phyloP scores from a whole-genome alignment of 345 rosid genomes.

The Geranium rotundifolium region DNA sequence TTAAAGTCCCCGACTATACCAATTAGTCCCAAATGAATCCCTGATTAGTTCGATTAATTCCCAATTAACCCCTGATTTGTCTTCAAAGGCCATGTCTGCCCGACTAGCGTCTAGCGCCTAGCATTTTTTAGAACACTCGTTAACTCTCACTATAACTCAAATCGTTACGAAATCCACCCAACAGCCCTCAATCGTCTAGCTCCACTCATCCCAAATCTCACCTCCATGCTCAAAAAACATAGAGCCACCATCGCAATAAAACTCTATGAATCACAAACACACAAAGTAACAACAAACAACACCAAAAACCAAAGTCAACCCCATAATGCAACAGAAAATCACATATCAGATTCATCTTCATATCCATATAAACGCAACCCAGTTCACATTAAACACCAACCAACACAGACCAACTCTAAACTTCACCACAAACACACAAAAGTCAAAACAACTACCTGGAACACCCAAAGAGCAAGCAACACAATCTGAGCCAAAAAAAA shows the following conservation, averaged over 20 bases:
- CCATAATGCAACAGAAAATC: not conserved
- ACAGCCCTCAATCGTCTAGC: not conserved
- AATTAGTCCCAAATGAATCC: too few relatives aligned
- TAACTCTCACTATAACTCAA: too few relatives aligned
- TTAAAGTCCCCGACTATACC: too few relatives aligned
- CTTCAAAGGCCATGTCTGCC: too few relatives aligned
- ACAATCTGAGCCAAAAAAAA: not conserved
- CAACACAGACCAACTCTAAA: not conserved
- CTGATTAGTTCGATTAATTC: too few relatives aligned
- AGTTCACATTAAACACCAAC: not conserved
- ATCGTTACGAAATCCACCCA: not conserved
- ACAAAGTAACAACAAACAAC: not conserved
- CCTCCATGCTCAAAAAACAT: not conserved
- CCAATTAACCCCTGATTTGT: too few relatives aligned
- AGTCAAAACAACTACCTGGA: not conserved
- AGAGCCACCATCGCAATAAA: not conserved
- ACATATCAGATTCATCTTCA: not conserved
- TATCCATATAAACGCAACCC: too few relatives aligned
- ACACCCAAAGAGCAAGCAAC: not conserved
- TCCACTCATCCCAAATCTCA: not conserved
- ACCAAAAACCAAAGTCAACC: not conserved
- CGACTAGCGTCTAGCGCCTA: too few relatives aligned
- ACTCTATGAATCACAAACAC: not conserved
- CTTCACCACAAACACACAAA: not conserved
- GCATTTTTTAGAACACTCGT: too few relatives aligned